Conservation (phyloP, 148 eudicot genomes). For the Rhododendron kiyosumense region DNA sequence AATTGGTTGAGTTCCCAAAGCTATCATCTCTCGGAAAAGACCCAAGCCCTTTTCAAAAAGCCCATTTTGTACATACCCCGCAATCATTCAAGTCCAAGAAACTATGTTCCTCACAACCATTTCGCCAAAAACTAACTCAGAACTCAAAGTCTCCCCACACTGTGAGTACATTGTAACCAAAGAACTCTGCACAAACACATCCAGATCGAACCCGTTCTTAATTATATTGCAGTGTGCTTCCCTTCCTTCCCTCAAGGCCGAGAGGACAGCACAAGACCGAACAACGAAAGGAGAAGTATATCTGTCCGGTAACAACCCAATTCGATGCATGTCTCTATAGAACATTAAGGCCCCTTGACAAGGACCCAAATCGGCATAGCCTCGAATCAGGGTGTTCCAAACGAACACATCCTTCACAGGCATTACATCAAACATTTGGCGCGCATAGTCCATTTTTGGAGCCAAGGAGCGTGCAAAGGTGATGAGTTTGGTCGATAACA, state of each 20-base stretch:
- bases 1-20: conserved; percentile 14
- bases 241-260: conserved; percentile 15
- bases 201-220: conserved; percentile 10
- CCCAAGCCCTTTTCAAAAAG: conserved; percentile 5
- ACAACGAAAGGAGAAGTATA: conserved; percentile 21
- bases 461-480: background rate
- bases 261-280: conserved; percentile 9
- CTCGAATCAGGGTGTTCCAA: conserved; percentile 23
- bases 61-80: conserved; percentile 18
- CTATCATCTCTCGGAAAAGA: conserved; percentile 12
- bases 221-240: conserved; percentile 18
- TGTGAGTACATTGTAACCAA: conserved; percentile 19
- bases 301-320: conserved; percentile 13
- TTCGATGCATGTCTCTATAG: conserved; percentile 16
- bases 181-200: conserved; percentile 18
- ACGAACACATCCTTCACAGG: conserved; percentile 4
- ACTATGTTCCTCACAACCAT: conserved; percentile 16
- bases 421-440: conserved; percentile 21
- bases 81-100: conserved; percentile 26
- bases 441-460: conserved; percentile 25
- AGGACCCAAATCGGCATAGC: conserved; percentile 12
- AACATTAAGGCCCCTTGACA: conserved; percentile 12
- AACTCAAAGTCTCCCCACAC: conserved; percentile 1
- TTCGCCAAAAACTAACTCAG: conserved; percentile 9
- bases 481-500: conserved; percentile 15